Percentiles rank a stretch among this genome's conserved stretches.
phyloP scores from a whole-genome alignment of 306 rosid genomes.

The Prunus padus region DNA sequence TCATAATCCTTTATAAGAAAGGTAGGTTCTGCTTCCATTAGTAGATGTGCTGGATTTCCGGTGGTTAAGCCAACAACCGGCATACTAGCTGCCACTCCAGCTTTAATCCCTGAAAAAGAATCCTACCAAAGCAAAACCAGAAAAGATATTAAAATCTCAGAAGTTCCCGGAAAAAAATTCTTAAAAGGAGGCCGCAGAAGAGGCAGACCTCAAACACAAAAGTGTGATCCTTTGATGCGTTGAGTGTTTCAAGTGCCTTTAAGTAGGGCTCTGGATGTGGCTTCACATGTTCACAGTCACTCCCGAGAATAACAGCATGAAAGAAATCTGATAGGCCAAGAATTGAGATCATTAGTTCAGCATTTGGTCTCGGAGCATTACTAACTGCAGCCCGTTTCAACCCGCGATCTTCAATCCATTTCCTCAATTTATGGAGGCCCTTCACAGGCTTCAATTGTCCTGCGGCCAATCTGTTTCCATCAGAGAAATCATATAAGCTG shows the following conservation, averaged over 20 bases:
- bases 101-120: constrained; percentile 85
- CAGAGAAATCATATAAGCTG: constrained; percentile 7
- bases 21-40: constrained; percentile 74
- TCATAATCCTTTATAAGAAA: constrained; percentile 71
- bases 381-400: constrained; percentile 97
- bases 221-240: constrained; percentile 81
- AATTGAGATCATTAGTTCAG: constrained; percentile 74
- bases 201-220: constrained; percentile 80
- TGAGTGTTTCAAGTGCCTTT: constrained; percentile 77
- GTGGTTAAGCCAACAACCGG: constrained; percentile 81
- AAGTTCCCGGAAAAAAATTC: not conserved
- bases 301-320: constrained; percentile 64
- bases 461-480: constrained; percentile 61
- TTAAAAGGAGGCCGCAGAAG: constrained; percentile 11
- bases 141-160: constrained; percentile 14
- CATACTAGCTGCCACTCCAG: constrained; percentile 93
- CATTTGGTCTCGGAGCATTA: constrained; percentile 85
- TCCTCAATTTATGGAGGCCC: constrained; percentile 69
- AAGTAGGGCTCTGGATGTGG: constrained; percentile 91
- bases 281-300: constrained; percentile 84
- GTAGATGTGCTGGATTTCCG: constrained; percentile 64
- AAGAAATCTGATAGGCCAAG: constrained; percentile 88
- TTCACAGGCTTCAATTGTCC: constrained; percentile 65
- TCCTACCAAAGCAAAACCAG: constrained; percentile 47
- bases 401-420: constrained; percentile 79